Evolutionary conservation across 805 yeast genomes (phyloP), one percentile per base, ranked within the genome.

Genomic region (Teunomyces kruisii): DNA sequence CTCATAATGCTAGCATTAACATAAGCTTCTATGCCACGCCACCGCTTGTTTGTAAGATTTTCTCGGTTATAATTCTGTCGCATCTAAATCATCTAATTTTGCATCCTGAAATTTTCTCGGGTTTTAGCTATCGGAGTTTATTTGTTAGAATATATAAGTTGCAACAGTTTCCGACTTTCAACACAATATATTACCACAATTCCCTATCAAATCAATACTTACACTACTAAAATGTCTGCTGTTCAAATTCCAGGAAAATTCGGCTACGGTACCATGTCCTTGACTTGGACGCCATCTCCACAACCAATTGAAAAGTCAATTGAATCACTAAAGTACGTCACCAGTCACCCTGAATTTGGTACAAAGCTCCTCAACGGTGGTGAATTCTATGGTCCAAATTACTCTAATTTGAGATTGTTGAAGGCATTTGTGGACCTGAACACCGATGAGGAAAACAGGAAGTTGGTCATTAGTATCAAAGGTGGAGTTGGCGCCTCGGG

Each of bases 221-320:
- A 6, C 22, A 19, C 6, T 19, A 19, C 3, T 9, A 24, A 19
- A 3, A 30, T 19, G 14, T 19, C 44, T 22, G 32, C 41, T 26
- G 12, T 44, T 16, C 14, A 37, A 28, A 31, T 58, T 14, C 47
- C 53, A 10, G 70, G 70, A 28, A 54, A 54, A 28, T 67, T 69
- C 45, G 96, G 96, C 35, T 81, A 78, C 53, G 96, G 97, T 36
- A 74, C 88, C 50, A 88, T 90, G 96, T 79, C 85, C 45, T 72
- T 87, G 61, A 86, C 96, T 1, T 81, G 87, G 88, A 73, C 75
- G 32, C 78, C 83, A 0, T 60, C 55, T 0, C 88, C 88, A 29
- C 62, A 76, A 30, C 75, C 84, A 7, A 61, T 74, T 42, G 80
- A 75, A 14, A 68, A 72, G 43, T 81, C 86, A 2, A 70, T 81